phyloP scores from a whole-genome alignment of 495 filamentous ascomycete genomes.

The Recurvomyces mirabilis region DNA sequence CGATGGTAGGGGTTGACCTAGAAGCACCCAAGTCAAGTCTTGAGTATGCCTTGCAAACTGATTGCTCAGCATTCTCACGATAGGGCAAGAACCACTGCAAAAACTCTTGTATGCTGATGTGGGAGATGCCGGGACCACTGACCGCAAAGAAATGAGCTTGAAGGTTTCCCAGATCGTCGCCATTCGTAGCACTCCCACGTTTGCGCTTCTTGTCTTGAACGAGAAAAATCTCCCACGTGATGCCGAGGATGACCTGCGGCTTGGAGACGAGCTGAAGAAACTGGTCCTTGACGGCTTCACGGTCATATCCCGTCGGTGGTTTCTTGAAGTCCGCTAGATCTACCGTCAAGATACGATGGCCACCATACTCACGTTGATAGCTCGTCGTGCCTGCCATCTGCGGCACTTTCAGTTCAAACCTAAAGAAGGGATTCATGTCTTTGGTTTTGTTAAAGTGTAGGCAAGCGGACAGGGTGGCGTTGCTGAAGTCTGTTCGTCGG shows the following conservation, averaged over 20 bases:
- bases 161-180: too few relatives aligned
- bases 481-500: too few relatives aligned
- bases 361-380: constrained; percentile 11
- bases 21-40: constrained; percentile 28
- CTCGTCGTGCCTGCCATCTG: background rate
- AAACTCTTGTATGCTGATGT: constrained; percentile 1
- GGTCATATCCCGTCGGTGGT: background rate
- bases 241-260: constrained; percentile 16
- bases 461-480: too few relatives aligned
- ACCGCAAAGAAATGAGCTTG: constrained; percentile 5
- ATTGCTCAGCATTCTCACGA: constrained; percentile 21
- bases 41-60: constrained; percentile 29
- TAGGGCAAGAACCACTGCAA: constrained; percentile 28
- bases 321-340: constrained; percentile 1
- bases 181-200: too few relatives aligned
- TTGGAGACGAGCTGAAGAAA: background rate
- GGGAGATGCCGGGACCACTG: constrained; percentile 8
- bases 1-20: constrained; percentile 18
- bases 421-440: background rate
- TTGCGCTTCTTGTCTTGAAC: too few relatives aligned
- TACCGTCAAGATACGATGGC: constrained; percentile 3
- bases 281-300: background rate
- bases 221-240: too few relatives aligned
- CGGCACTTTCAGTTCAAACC: constrained; percentile 4
- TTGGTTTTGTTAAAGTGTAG: too few relatives aligned